phyloP scores from a whole-genome alignment of 208 protist genomes.

The Leishmania major region DNA sequence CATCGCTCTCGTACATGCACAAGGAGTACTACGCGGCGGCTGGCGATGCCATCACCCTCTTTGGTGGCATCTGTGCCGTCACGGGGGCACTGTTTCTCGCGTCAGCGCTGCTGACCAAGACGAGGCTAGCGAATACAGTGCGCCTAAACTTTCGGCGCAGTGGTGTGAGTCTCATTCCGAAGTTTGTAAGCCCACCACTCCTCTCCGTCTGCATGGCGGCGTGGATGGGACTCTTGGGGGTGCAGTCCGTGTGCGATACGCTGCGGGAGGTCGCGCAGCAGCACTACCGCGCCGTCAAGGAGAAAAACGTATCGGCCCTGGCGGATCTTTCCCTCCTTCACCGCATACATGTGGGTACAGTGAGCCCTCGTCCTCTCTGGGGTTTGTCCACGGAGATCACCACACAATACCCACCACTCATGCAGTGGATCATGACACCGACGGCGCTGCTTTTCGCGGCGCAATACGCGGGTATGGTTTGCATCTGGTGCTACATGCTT shows the following conservation, averaged over 20 bases:
- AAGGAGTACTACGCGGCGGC: slow-evolving; percentile 12
- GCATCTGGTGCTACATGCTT: slow-evolving; percentile 43
- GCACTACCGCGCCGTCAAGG: slow-evolving; percentile 25
- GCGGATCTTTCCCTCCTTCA: slow-evolving; percentile 16
- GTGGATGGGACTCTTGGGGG: slow-evolving; percentile 28
- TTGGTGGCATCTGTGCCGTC: slow-evolving; percentile 11
- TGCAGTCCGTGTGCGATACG: slow-evolving; percentile 22
- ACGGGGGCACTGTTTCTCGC: slow-evolving; percentile 9
- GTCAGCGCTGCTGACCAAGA: slow-evolving; percentile 9
- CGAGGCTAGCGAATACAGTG: slow-evolving; percentile 6
- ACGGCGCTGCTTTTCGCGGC: slow-evolving; percentile 30
- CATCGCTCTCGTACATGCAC: slow-evolving; percentile 24
- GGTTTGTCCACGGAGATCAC: slow-evolving; percentile 24
- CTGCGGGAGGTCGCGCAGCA: slow-evolving; percentile 29
- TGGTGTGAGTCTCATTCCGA: slow-evolving; percentile 16
- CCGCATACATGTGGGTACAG: slow-evolving; percentile 11
- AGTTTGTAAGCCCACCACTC: not conserved
- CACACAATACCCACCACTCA: slow-evolving; percentile 9
- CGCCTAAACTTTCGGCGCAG: slow-evolving; percentile 14
- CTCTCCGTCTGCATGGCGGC: slow-evolving; percentile 22
- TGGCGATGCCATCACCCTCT: slow-evolving; percentile 10
- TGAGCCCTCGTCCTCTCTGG: slow-evolving; percentile 20
- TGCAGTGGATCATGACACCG: slow-evolving; percentile 24
- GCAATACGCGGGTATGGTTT: slow-evolving; percentile 37
- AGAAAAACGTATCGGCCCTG: slow-evolving; percentile 8